phyloP scores from a whole-genome alignment of 2,329 filamentous ascomycete species.

The Graphilbum sp. region DNA sequence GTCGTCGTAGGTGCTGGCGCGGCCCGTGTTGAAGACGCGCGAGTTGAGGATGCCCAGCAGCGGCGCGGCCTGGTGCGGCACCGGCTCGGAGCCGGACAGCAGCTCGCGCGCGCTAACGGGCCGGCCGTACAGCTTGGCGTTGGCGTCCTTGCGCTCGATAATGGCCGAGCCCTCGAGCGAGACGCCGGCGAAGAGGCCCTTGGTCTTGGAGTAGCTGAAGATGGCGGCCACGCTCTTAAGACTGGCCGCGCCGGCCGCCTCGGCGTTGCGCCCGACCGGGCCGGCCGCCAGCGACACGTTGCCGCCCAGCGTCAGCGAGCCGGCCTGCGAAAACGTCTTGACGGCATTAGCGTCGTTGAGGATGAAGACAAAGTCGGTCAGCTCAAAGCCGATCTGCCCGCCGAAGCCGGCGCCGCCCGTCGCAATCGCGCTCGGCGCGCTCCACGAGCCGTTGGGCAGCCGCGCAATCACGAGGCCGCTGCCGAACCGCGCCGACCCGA shows the following conservation, averaged over 20 bases:
- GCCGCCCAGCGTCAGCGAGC: conserved; percentile 80
- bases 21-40: conserved; percentile 59
- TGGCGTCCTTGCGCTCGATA: conserved; percentile 89
- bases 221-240: conserved; percentile 78
- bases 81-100: conserved; percentile 58
- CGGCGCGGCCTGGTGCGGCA: conserved; percentile 68
- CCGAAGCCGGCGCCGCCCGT: conserved; percentile 71
- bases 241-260: conserved; percentile 87
- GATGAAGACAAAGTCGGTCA: conserved; percentile 95
- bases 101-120: conserved; percentile 69
- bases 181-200: conserved; percentile 90
- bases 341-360: conserved; percentile 84
- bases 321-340: conserved; percentile 83
- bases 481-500: conserved; percentile 67
- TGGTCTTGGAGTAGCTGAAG: conserved; percentile 96
- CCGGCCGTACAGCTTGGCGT: conserved; percentile 85
- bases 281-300: conserved; percentile 94
- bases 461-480: conserved; percentile 70
- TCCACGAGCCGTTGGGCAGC: conserved; percentile 63
- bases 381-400: conserved; percentile 73
- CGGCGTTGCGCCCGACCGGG: conserved; percentile 84
- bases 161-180: conserved; percentile 86
- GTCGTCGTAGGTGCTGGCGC: conserved; percentile 30
- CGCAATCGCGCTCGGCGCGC: conserved; percentile 64
- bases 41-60: conserved; percentile 77